A percentile compares a stretch with the other conserved stretches of the same genome.
These are phyloP conservation scores for Auriscalpium orientale DNA, from an alignment of 768 basidiomycete genomes.

Conservation along the genomic window DNA sequence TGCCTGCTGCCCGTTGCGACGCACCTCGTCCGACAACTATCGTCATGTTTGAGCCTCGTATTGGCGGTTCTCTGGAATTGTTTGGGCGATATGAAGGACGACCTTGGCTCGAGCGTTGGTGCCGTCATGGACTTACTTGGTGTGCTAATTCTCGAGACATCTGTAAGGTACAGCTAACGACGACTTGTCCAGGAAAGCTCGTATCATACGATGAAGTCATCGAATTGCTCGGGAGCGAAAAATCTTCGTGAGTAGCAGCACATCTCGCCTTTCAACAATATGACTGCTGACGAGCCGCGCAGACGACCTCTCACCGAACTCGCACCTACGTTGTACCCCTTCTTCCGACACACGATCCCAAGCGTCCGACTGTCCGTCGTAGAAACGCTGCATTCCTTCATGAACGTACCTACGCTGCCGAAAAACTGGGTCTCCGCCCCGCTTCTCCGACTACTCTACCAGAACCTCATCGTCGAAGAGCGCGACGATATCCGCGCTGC, in stretches of 20 bases:
- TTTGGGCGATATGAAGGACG: conserved; percentile 89
- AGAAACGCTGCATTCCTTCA: conserved; percentile 80
- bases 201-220: conserved; percentile 77
- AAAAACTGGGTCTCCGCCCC: conserved; percentile 73
- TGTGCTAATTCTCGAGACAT: conserved; percentile 23
- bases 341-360: conserved; percentile 94
- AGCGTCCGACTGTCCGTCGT: conserved; percentile 91
- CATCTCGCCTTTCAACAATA: neutral
- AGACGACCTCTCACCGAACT: conserved; percentile 79
- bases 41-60: conserved; percentile 63
- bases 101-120: conserved; percentile 92
- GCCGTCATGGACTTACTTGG: conserved; percentile 97
- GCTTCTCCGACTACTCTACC: conserved; percentile 81
- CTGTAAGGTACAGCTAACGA: neutral
- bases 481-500: conserved; percentile 72
- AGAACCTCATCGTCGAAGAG: conserved; percentile 91
- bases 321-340: conserved; percentile 86
- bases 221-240: conserved; percentile 57
- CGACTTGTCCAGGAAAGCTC: conserved; percentile 53
- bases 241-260: conserved; percentile 56
- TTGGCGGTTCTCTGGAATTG: conserved; percentile 88
- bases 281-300: conserved; percentile 2
- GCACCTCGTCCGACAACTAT: conserved; percentile 69
- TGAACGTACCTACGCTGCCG: conserved; percentile 66
- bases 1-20: conserved; percentile 85